These are phyloP conservation scores for Pseudocercospora fijiensis DNA, from an alignment of 2,329 filamentous ascomycete species.

Conservation along the genomic window DNA sequence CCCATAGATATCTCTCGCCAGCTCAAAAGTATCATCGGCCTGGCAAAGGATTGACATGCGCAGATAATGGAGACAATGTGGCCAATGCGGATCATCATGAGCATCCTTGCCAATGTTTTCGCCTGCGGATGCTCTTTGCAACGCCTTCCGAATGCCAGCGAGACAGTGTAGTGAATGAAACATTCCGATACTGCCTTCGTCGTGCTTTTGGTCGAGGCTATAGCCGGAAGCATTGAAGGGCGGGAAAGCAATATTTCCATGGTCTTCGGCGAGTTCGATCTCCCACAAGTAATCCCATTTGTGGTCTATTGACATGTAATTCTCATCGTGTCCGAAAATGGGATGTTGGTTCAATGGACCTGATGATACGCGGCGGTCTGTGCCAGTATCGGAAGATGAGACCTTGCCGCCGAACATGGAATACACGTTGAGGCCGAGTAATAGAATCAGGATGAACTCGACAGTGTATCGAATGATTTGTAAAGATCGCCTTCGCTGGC, in stretches of 20 bases:
- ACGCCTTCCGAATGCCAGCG: conserved; percentile 11
- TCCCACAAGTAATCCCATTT: conserved; percentile 15
- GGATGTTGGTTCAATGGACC: conserved; percentile 4
- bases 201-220: conserved; percentile 2
- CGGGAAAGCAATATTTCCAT: conserved; percentile 13
- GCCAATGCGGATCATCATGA: conserved; percentile 15
- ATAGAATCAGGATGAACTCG: neutral
- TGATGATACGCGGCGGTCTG: conserved; percentile 3
- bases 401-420: conserved; percentile 1
- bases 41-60: conserved; percentile 12
- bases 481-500: neutral
- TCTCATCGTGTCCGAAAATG: conserved; percentile 12
- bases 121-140: conserved; percentile 10
- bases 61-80: conserved; percentile 15
- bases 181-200: conserved; percentile 17
- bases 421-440: neutral
- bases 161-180: conserved; percentile 16
- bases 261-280: conserved; percentile 6
- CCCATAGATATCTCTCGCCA: neutral
- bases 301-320: conserved; percentile 17
- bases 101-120: conserved; percentile 13
- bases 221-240: conserved; percentile 14
- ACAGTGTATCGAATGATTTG: neutral
- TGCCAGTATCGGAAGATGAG: conserved; percentile 1
- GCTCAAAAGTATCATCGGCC: conserved; percentile 16